Conservation (phyloP, 2,329 filamentous ascomycete species). For the Magnaporthales sp. region DNA sequence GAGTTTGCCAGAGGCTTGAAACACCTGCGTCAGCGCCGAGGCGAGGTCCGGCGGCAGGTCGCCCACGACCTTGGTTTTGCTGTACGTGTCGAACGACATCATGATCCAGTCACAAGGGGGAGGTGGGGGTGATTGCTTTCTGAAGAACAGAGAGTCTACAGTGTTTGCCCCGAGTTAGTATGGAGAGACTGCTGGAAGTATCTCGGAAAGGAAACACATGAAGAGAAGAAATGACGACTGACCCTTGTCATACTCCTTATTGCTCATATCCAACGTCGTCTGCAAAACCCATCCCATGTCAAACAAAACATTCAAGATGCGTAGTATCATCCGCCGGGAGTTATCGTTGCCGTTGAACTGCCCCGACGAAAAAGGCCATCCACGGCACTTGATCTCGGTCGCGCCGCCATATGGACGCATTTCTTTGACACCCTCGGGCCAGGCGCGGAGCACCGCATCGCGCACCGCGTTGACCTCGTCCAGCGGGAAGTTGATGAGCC, state of each 20-base stretch:
- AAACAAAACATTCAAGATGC: slow-evolving; percentile 23
- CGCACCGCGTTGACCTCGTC: slow-evolving; percentile 18
- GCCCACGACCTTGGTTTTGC: slow-evolving; percentile 24
- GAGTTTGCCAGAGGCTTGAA: slow-evolving; percentile 10
- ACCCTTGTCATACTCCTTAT: slow-evolving; percentile 19
- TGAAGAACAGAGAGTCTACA: slow-evolving; percentile 25
- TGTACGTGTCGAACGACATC: slow-evolving; percentile 22
- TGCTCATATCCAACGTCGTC: slow-evolving; percentile 24
- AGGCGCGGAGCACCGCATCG: slow-evolving; percentile 15
- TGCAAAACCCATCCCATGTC: slow-evolving; percentile 27
- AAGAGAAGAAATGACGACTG: neutral
- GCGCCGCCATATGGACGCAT: slow-evolving; percentile 21
- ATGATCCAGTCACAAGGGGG: slow-evolving; percentile 25
- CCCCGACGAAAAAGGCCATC: slow-evolving; percentile 24
- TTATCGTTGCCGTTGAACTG: slow-evolving; percentile 16
- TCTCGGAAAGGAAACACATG: neutral
- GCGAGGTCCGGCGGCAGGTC: slow-evolving; percentile 13
- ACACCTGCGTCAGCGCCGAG: slow-evolving; percentile 9
- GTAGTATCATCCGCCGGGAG: slow-evolving; percentile 21
- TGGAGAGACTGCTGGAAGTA: neutral
- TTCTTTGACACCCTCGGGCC: slow-evolving; percentile 21
- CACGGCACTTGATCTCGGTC: slow-evolving; percentile 26
- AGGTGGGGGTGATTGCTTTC: slow-evolving; percentile 23
- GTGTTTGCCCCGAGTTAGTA: neutral
- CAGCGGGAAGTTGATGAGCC: slow-evolving; percentile 24